Conservation (phyloP, 2,329 filamentous ascomycete species). For the Didymella pinodella region DNA sequence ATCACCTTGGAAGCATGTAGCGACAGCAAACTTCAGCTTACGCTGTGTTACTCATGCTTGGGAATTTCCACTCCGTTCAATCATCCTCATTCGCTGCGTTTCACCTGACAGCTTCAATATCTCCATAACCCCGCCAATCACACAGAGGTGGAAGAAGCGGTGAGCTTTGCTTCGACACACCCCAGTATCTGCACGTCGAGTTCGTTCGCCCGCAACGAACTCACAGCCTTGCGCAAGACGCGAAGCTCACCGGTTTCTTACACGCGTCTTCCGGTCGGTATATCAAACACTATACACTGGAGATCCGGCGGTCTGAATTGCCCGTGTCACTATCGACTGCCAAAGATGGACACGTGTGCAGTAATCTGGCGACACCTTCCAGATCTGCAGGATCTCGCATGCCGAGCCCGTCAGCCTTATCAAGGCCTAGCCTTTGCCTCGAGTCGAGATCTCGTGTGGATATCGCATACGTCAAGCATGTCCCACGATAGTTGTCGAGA, state of each 20-base stretch:
- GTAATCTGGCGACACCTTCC: constrained; percentile 8
- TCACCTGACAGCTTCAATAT: background rate
- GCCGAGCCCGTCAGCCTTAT: constrained; percentile 1
- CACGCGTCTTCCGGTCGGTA: background rate
- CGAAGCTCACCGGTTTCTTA: constrained; percentile 18
- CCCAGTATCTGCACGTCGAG: background rate
- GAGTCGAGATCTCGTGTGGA: background rate
- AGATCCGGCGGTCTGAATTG: background rate
- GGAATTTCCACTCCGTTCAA: background rate
- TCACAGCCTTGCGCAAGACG: constrained; percentile 1
- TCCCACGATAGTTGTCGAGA: background rate
- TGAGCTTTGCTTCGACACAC: constrained; percentile 9
- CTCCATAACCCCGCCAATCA: constrained; percentile 2
- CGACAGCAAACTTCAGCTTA: constrained; percentile 5
- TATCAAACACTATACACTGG: background rate
- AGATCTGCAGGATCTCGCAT: constrained; percentile 6
- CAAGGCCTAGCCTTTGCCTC: background rate
- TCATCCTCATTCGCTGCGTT: constrained; percentile 6
- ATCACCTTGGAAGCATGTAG: background rate
- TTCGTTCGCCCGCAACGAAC: background rate
- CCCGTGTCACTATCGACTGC: constrained; percentile 4
- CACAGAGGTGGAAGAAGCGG: constrained; percentile 7
- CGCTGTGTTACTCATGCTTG: constrained; percentile 16
- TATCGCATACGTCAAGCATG: background rate
- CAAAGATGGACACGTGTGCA: constrained; percentile 2